Evolutionary conservation across 2,329 filamentous ascomycete genomes (phyloP), one percentile per base, ranked within the genome.

Genomic region (Botrytis sinoallii): DNA sequence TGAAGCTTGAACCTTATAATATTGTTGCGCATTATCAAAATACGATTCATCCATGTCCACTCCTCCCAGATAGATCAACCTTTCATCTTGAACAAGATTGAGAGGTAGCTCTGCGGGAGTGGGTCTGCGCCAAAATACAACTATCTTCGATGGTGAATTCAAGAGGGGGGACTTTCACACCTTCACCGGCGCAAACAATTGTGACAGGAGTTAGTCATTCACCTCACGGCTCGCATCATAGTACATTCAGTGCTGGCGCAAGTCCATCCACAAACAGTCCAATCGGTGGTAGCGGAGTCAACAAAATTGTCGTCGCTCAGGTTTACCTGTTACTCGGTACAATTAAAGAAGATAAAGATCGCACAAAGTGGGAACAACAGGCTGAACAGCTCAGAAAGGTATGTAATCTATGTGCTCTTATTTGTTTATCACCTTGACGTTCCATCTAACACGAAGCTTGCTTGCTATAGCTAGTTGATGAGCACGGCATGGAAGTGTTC

Each of bases 401-500:
- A 86, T 82, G 88, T 70, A 29, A 48, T 68, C 44, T 29, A 16
- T 25, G 32, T 61, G 9, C 46, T 57, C 40, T 65, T 59, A 38
- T 57, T 35, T 29, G 29, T 60, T 65, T 32, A 65, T 32, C 6
- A 72, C 74, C 60, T 75, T 40, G 71, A 73, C 18, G 32, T 46
- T 32, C 14, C 22, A 74, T 55, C 55, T 72, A 66, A 70, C 44
- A 64, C 29, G 25, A 57, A 29, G 70, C 48, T 29, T 69, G 59
- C 32, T 32, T 32, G 40, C 52, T 57, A 29, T 72, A 97, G 93
- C 91, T 98, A 83, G 92, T 98, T 85, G 92, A 97, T 89, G 95
- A 95, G 81, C 92, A 97, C 94, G 95, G 95, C 82, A 99, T 99
- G 95, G 97, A 99, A 88, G 94, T 98, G 82, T 98, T 95, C 83